Evolutionary conservation across 495 filamentous ascomycete genomes (phyloP).

Genomic region (Penicillium egyptiacum): DNA sequence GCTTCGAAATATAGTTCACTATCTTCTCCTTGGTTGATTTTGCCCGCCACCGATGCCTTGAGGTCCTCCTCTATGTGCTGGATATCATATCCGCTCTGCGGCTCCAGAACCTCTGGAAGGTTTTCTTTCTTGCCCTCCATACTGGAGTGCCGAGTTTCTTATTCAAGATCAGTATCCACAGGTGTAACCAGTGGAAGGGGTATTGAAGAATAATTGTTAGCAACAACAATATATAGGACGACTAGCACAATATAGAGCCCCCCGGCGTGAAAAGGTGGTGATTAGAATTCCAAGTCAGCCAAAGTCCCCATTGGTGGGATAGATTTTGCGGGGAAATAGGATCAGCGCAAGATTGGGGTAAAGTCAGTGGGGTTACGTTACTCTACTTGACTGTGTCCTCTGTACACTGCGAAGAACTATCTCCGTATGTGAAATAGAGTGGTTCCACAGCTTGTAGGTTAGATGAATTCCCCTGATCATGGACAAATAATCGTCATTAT

Average conservation of each 20-base stretch:
- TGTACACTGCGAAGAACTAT: background rate
- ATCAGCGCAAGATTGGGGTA: no score
- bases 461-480: background rate
- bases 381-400: background rate
- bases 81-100: background rate
- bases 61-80: background rate
- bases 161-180: background rate
- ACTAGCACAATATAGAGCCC: background rate
- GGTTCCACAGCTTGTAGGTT: background rate
- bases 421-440: background rate
- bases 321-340: no score
- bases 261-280: background rate
- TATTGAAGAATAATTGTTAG: background rate
- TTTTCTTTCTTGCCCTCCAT: background rate
- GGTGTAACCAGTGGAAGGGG: background rate
- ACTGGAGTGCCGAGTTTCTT: background rate
- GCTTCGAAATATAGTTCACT: background rate
- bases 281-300: background rate
- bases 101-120: background rate
- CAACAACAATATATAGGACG: background rate
- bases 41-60: background rate
- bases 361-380: background rate
- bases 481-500: background rate
- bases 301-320: background rate
- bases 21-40: background rate